Evolutionary conservation across 257 asterid species (phyloP).

Genomic region (Ehretia macrophylla): DNA sequence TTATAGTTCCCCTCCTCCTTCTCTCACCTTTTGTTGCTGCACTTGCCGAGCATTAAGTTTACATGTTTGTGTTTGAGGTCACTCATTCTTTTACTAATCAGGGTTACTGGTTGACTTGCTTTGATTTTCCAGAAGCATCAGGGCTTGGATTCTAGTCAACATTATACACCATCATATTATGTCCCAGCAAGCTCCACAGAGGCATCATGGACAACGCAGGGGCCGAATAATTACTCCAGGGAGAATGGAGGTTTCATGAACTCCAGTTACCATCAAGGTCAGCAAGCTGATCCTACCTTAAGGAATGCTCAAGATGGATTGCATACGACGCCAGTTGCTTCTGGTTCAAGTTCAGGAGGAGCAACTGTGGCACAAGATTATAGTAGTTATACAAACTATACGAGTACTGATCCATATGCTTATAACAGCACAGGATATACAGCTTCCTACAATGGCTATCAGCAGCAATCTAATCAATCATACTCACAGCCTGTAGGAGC

Average conservation of each 20-base stretch:
- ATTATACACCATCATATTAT: conserved; percentile 50
- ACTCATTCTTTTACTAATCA: neutral
- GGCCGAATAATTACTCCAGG: conserved; percentile 41
- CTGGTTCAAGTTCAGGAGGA: conserved; percentile 68
- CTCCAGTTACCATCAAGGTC: conserved; percentile 54
- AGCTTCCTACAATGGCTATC: conserved; percentile 68
- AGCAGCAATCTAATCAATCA: conserved; percentile 57
- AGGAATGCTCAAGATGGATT: conserved; percentile 58
- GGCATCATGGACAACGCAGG: conserved; percentile 55
- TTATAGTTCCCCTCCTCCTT: too few relatives aligned
- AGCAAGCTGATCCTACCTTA: conserved; percentile 35
- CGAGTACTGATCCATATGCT: conserved; percentile 63
- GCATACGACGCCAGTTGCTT: conserved; percentile 39
- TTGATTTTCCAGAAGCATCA: conserved; percentile 55
- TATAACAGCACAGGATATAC: conserved; percentile 63
- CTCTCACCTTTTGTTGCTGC: too few relatives aligned
- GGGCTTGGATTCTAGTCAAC: conserved; percentile 47
- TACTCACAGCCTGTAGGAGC: conserved; percentile 71
- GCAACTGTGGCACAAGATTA: conserved; percentile 59
- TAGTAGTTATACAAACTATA: conserved; percentile 47
- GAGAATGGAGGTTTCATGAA: conserved; percentile 62
- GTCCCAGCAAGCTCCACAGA: conserved; percentile 49
- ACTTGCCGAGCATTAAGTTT: neutral
- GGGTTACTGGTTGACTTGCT: neutral
- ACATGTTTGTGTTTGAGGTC: neutral